These are phyloP conservation scores for Heliophila coronopifolia DNA, from an alignment of 441 rosid species.

Conservation along the genomic window DNA sequence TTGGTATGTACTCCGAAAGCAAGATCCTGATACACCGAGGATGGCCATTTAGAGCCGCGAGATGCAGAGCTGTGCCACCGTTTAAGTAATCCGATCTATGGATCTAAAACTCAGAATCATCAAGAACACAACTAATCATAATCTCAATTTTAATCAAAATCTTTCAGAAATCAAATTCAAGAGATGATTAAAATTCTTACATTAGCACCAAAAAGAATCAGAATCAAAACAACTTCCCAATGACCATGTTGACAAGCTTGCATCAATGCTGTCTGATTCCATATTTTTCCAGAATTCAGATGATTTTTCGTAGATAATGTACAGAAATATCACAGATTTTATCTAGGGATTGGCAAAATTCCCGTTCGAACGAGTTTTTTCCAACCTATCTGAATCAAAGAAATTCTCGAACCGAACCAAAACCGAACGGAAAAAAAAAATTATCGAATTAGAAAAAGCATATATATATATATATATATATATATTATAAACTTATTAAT, in stretches of 20 bases:
- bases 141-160: slow-evolving; percentile 2
- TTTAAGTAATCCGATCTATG: slow-evolving; percentile 83
- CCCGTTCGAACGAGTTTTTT: no score
- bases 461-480: no score
- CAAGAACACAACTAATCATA: slow-evolving; percentile 20
- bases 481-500: no score
- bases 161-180: neutral
- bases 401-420: no score
- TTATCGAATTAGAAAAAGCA: no score
- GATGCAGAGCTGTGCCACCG: slow-evolving; percentile 89
- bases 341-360: no score
- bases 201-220: slow-evolving; percentile 82
- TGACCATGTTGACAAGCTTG: slow-evolving; percentile 99
- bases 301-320: no score
- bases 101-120: slow-evolving; percentile 41
- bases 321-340: no score
- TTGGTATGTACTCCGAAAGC: slow-evolving; percentile 76
- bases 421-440: no score
- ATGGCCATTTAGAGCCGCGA: slow-evolving; percentile 89
- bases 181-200: slow-evolving; percentile 38
- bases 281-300: no score
- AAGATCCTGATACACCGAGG: slow-evolving; percentile 73
- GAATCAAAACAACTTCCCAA: slow-evolving; percentile 86
- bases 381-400: no score
- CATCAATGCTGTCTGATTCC: no score